Evolutionary conservation across 2,329 filamentous ascomycete genomes (phyloP), one percentile per base, ranked within the genome.

Genomic region (Pyricularia pennisetigena): DNA sequence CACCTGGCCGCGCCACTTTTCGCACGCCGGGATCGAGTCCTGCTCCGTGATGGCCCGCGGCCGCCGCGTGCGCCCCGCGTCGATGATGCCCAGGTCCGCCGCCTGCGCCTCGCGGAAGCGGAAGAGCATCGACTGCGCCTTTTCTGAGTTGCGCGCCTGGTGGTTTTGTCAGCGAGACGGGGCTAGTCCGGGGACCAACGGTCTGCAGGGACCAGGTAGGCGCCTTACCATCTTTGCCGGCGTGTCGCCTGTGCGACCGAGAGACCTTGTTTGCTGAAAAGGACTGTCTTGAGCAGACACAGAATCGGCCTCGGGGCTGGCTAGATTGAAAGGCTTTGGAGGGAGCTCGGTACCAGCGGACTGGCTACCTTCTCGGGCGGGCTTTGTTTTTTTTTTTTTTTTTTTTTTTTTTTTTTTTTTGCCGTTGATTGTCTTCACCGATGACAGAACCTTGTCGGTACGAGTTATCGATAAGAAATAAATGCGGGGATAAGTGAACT

Each of bases 41-140:
- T 97, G 89, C 74, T 93, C 88, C 64, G 93, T 96, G 78, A 98
- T 97, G 71, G 90, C 86, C 79, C 94, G 96, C 67, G 95, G 95
- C 2, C 95, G 93, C 12, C 94, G 92, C 9, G 93, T 90, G 70
- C 94, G 92, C 69, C 93, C 91, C 30, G 91, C 91, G 82, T 98
- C 94, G 80, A 99, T 92, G 79, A 98, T 97, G 76, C 94, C 94
- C 65, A 97, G 86, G 81, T 97, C 94, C 72, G 93, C 93, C 72
- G 94, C 94, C 86, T 98, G 95, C 74, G 94, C 92, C 76, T 97
- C 95, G 79, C 95, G 93, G 85, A 99, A 99, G 85, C 95, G 94
- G 83, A 97, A 99, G 79, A 99, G 94, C 94, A 99, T 99, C 65
- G 94, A 97, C 84, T 99, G 95, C 75, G 95, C 94, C 80, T 98